Conservation (phyloP, 345 rosid genomes). For the Lepidium africanum region DNA sequence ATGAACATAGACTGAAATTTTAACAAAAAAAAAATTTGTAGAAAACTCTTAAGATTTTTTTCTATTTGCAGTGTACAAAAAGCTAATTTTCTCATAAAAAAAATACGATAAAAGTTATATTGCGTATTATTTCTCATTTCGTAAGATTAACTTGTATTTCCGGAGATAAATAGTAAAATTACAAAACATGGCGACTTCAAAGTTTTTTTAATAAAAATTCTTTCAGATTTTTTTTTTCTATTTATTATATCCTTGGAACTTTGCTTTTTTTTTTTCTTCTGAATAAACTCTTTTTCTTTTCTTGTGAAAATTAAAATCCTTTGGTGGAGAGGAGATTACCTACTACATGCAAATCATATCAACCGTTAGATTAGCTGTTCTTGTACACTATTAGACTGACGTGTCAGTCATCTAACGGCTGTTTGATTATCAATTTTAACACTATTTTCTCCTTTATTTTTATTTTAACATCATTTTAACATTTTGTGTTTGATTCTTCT, state of each 20-base stretch:
- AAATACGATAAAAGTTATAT: no score
- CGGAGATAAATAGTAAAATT: no score
- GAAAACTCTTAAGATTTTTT: not conserved
- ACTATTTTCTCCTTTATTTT: no score
- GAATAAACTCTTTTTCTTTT: not conserved
- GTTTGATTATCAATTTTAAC: no score
- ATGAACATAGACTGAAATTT: no score
- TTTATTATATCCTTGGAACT: not conserved
- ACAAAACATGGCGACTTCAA: no score
- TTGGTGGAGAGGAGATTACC: slow-evolving; percentile 8
- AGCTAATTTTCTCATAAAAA: no score
- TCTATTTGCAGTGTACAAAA: no score
- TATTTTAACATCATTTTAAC: not conserved
- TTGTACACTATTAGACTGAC: not conserved
- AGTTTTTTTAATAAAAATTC: no score
- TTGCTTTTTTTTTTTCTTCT: not conserved
- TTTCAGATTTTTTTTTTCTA: not conserved
- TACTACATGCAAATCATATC: slow-evolving; percentile 22
- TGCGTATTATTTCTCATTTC: no score
- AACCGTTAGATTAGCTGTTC: slow-evolving; percentile 15
- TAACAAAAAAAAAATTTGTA: no score
- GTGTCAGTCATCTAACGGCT: slow-evolving; percentile 21
- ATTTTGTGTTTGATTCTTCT: not conserved
- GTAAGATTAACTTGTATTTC: no score
- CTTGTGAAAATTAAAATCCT: slow-evolving; percentile 10